Evolutionary conservation across 805 yeast genomes (phyloP).

Genomic region (Yueomyces sinensis): DNA sequence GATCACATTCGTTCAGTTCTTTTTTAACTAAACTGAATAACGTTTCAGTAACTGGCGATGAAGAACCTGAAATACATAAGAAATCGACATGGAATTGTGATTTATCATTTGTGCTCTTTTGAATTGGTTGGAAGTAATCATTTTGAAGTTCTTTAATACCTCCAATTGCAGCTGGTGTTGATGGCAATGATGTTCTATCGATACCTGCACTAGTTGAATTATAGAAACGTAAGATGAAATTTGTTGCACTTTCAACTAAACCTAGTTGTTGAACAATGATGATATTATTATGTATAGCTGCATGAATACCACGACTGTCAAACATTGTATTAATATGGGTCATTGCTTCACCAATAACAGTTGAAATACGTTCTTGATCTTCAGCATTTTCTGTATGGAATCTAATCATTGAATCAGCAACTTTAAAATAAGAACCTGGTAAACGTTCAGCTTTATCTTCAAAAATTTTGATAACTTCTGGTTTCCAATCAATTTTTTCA

Average conservation of each 20-base stretch:
- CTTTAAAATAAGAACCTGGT: constrained; percentile 63
- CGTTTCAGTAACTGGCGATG: constrained; percentile 58
- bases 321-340: constrained; percentile 73
- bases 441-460: constrained; percentile 48
- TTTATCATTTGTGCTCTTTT: constrained; percentile 4
- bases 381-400: constrained; percentile 63
- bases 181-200: constrained; percentile 17
- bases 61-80: constrained; percentile 50
- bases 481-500: constrained; percentile 34
- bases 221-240: constrained; percentile 33
- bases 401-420: constrained; percentile 63
- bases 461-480: constrained; percentile 21
- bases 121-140: neutral
- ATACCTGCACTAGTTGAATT: constrained; percentile 14
- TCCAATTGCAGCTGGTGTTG: constrained; percentile 8
- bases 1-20: constrained; percentile 23
- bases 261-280: constrained; percentile 61
- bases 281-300: constrained; percentile 54
- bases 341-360: constrained; percentile 71
- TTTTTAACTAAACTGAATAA: constrained; percentile 41
- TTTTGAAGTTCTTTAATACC: neutral
- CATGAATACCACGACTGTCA: constrained; percentile 55
- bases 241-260: constrained; percentile 41
- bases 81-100: constrained; percentile 25
- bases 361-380: constrained; percentile 47